Evolutionary conservation across 2,329 filamentous ascomycete species (phyloP), one percentile per base, ranked within the genome.

Genomic region (Balansia obtecta): DNA sequence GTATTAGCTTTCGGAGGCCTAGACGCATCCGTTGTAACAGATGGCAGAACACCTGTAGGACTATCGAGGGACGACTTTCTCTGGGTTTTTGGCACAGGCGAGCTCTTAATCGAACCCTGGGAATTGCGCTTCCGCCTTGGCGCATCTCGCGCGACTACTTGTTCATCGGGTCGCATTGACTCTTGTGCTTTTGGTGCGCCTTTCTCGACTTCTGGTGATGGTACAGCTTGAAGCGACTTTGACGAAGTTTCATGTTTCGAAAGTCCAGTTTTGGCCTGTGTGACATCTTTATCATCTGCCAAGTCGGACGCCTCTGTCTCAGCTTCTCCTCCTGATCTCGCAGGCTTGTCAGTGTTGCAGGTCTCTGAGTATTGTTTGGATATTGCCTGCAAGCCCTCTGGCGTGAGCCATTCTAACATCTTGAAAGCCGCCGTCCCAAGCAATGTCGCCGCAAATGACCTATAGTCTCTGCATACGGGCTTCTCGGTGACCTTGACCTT

Each of bases 341-440:
- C 47, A 40, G 57, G 44, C 20, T 45, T 46, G 37, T 49, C 49
- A 11, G 41, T 50, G 32, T 50, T 30, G 34, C 54, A 47, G 16
- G 54, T 48, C 4, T 58, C 55, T 6, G 54, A 56, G 18, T 65
- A 50, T 47, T 67, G 70, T 15, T 68, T 59, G 1, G 70, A 67
- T 65, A 80, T 72, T 10, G 69, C 67, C 18, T 73, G 70, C 4
- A 80, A 61, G n/a, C 71, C 74, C 50, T 71, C 71, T 0, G 80
- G 80, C 1, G 80, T 80, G n/a, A 85, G 66, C 81, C 80, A 85
- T 61, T 85, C 82, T 3, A 85, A 59, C 79, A 85, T 85, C 58
- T 81, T 83, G 63, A 85, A 81, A 11, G 82, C 76, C 11, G 77
- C 76, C 0, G 81, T 83, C 7, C 75, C 79, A 57, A 85, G 84